Base-by-base conservation (phyloP, 1,284 basidiomycete genomes). In the Cerrena zonata region DNA sequence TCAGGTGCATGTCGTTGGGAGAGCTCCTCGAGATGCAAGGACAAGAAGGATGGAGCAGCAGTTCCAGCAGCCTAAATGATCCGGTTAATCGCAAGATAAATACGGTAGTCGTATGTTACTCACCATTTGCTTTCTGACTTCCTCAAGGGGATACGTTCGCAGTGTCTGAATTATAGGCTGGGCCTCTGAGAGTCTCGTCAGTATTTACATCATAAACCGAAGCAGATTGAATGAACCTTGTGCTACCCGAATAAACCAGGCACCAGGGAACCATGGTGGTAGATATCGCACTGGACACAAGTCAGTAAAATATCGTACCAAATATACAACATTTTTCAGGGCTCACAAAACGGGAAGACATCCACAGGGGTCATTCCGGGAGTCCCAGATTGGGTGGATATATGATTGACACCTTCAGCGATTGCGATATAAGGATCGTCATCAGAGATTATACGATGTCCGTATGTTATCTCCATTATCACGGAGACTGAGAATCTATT, bases 181-280 rank as follows among this genome's bases (percentile, higher is more conserved):
- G 7, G 30, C 30, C 7, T 34, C 30, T 34, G 7, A n/a, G 67
- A 2, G 84, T 83, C 54, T 82, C 82, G 46, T 59, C 60, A 56
- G 18, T 12, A 13, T 21, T 25, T 30, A 18, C 25, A 22, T 26
- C 12, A 50, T 15, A 44, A n/a, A 23, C 22, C 19, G 21, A 36
- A 24, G 13, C 24, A 45, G 4, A 1, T 3, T 11, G 24, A 21
- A 46, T 44, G 11, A 27, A 53, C 53, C 49, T 54, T 30, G 24
- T 13, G 48, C 55, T 34, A 54, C 57, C 13, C 53, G 52, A 37
- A 56, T 56, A 52, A 60, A 62, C 59, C 57, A 59, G 23, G 59
- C 59, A 18, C 62, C 61, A 15, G 62, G 62, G 45, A 62, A 56
- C 62, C 62, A 64, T 39, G 50, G 46, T 2, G 62, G 62, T 4